Evolutionary conservation across 179 eudicot genomes (phyloP), one percentile per base, ranked within the genome.

Genomic region (Sideroxylon spinosum): DNA sequence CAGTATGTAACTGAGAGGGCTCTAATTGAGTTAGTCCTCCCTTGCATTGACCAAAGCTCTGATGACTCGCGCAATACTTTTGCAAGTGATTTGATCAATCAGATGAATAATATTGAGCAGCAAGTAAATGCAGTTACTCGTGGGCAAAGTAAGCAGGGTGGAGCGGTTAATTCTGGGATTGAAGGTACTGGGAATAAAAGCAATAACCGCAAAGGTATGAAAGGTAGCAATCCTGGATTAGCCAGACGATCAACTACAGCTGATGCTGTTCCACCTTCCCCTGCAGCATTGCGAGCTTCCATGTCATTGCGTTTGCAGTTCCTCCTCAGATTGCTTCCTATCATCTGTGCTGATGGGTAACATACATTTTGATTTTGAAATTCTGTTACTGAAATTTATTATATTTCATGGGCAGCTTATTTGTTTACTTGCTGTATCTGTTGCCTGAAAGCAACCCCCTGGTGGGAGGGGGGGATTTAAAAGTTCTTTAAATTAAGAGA

Each of bases 1-100:
- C 97, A 90, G 76, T 84, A 88, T 76, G 83, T 90, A 72, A 91
- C 94, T 8, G 99, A 94, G 83, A 94, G 82, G 84, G 98, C 98
- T 73, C 88, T 96, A 46, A 78, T 92, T 59, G 97, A 96, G 73
- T 84, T 94, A 72, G 88, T 94, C 79, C 92, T 91, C 76, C 93
- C 99, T 29, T 96, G 94, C 86, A 83, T 96, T 60, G 99, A 96
- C 85, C 92, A 85, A 80, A 88, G 94, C 71, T 86, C 98, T 37
- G 97, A 92, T 72, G 97, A 96, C 23, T 87, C 95, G 25, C 92
- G 97, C 65, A 85, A 70, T 79, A 85, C 84, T 64, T 92, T 94
- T 85, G 99, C 97, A 12, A 91, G 81, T 88, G 99, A 96, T 73
- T 78, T 96, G 86, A 90, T 94, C 78, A 96, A 90, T 83, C 99